A percentile compares a stretch with the other conserved stretches of the same genome.
Conservation (phyloP, 2,329 filamentous ascomycete genomes). For the Dothideomycetes sp. region DNA sequence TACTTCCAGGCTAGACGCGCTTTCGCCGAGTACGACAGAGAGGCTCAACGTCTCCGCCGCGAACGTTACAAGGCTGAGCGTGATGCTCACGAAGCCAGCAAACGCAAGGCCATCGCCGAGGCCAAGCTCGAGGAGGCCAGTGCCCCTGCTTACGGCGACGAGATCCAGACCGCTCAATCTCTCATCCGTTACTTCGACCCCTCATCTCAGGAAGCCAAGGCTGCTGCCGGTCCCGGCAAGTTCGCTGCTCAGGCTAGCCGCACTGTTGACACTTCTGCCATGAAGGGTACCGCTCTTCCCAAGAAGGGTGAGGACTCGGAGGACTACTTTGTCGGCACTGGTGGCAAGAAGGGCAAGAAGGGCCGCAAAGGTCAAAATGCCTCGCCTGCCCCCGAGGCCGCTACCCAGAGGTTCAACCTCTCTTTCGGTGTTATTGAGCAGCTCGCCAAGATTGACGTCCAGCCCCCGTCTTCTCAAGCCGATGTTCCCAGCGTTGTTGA, state of each 20-base stretch:
- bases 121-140: slow-evolving; percentile 71
- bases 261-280: slow-evolving; percentile 70
- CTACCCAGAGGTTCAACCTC: slow-evolving; percentile 62
- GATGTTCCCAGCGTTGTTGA: slow-evolving; percentile 73
- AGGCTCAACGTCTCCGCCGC: slow-evolving; percentile 64
- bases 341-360: slow-evolving; percentile 80
- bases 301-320: slow-evolving; percentile 74
- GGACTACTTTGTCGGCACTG: slow-evolving; percentile 64
- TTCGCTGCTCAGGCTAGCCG: slow-evolving; percentile 72
- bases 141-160: slow-evolving; percentile 80
- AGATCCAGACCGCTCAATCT: slow-evolving; percentile 81
- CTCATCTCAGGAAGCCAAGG: slow-evolving; percentile 52
- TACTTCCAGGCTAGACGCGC: slow-evolving; percentile 78
- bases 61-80: slow-evolving; percentile 78
- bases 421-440: slow-evolving; percentile 89
- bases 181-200: slow-evolving; percentile 90
- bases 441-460: slow-evolving; percentile 71
- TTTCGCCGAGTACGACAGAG: slow-evolving; percentile 72
- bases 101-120: slow-evolving; percentile 66
- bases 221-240: slow-evolving; percentile 53
- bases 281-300: slow-evolving; percentile 76
- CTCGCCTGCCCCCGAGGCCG: slow-evolving; percentile 35
- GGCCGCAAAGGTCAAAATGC: slow-evolving; percentile 57
- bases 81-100: slow-evolving; percentile 60
- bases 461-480: slow-evolving; percentile 76